These are phyloP conservation scores for Turritis glabra DNA, from an alignment of 345 rosid species.

Conservation along the genomic window DNA sequence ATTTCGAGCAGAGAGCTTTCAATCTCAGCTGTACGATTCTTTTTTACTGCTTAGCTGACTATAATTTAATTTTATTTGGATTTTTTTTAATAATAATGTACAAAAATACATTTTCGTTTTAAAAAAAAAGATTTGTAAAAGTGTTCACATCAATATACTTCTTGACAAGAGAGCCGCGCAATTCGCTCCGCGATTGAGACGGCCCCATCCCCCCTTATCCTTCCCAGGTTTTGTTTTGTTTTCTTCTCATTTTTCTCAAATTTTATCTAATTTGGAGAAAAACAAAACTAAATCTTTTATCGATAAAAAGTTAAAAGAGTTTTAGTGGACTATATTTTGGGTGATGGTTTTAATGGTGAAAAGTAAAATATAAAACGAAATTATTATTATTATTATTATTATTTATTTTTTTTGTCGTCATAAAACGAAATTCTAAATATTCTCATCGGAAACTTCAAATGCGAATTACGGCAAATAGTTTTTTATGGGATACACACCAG, in stretches of 20 bases:
- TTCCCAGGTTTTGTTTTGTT: conserved; percentile 38
- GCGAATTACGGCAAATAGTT: conserved; percentile 23
- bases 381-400: too few relatives aligned
- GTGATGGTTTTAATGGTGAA: conserved; percentile 1
- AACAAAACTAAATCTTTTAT: too few relatives aligned
- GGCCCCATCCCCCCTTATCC: conserved; percentile 33
- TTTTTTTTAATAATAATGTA: not conserved
- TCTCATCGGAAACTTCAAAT: conserved; percentile 26
- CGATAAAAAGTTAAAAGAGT: too few relatives aligned
- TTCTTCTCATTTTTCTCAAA: not conserved
- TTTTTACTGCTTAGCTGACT: conserved; percentile 23
- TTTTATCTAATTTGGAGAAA: too few relatives aligned
- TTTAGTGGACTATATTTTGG: conserved; percentile 10
- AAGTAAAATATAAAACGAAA: not conserved
- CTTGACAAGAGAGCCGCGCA: conserved; percentile 40
- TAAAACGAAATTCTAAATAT: conserved; percentile 25
- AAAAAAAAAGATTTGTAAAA: not conserved
- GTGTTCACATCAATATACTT: conserved; percentile 35
- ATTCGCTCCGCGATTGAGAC: conserved; percentile 41
- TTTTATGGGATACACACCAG: conserved; percentile 25
- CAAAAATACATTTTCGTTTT: not conserved
- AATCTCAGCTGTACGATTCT: conserved; percentile 37
- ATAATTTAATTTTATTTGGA: conserved; percentile 5
- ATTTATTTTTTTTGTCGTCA: too few relatives aligned
- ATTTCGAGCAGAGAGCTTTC: conserved; percentile 32